Base-by-base conservation (phyloP, 805 yeast genomes). In the Nematodospora valgi region DNA sequence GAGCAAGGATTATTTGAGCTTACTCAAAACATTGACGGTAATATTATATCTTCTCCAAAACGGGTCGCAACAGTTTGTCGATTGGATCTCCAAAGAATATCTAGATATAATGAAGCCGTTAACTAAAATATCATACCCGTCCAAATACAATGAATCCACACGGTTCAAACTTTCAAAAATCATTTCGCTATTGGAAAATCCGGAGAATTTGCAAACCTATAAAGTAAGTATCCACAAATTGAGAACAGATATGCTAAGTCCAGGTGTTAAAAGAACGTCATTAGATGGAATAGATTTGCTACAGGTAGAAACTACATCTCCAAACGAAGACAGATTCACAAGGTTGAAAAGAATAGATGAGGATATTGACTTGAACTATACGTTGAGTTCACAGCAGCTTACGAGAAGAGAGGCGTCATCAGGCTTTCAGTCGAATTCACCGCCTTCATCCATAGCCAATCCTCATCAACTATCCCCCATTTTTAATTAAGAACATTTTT, bases 21-120 rank as follows among this genome's bases (percentile, higher is more conserved):
- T 40, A 23, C 32, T 76, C 34, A 79, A 78, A 48, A 65, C 76
- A 2, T 50, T 78, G 12, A 74, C 83, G 0, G 67, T 79, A 10
- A 58, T 76, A 3, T 60, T 72, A 21, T 78, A 73, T 40, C 46
- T 76, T 22, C 43, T 77, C 13, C 70, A 76, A 38, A 71, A 75
- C 24, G 84, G 84, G 0, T 73, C 82, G 0, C 51, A 49, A 18
- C 72, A 63, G 12, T 77, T 76, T 49, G 58, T 70, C 9, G 42
- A 54, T 4, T 77, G 82, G 78, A 44, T 68, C n/a, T 30, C 37
- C 14, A 8, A 17, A 5, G 37, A 43, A 19, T 49, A 40, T 32
- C 25, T 19, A 7, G 28, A 10, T 3, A 30, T 44, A 17, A 40
- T 56, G 4, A 34, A 30, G 23, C 61, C 62, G 5, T 35, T 56